These are phyloP conservation scores for Sporothrix phasma DNA, from an alignment of 2,329 filamentous ascomycete species.

Conservation along the genomic window DNA sequence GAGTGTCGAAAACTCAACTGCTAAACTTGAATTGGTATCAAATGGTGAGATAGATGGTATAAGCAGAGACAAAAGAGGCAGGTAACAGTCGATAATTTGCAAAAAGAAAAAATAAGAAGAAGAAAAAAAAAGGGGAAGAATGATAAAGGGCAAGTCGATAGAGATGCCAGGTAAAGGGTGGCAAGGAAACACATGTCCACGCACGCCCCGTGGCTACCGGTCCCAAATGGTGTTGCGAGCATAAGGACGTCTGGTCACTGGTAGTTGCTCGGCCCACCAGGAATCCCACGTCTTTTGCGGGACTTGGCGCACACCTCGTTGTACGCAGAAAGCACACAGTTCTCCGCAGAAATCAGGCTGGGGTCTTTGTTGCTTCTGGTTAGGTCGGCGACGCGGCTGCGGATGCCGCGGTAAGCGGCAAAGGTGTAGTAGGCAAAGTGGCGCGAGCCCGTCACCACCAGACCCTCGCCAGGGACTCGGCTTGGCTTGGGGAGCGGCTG, in stretches of 20 bases:
- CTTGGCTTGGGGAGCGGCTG: background rate
- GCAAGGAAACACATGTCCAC: no score
- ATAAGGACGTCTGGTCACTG: background rate
- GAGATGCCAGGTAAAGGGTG: background rate
- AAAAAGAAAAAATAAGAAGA: background rate
- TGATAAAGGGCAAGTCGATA: no score
- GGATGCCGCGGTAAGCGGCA: background rate
- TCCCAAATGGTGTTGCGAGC: no score
- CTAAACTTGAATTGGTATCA: no score
- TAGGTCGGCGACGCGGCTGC: background rate
- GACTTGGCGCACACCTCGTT: constrained; percentile 12
- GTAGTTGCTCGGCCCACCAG: constrained; percentile 17
- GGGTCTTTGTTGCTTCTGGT: background rate
- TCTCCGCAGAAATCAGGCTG: background rate
- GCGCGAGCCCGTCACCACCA: background rate
- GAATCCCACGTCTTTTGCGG: background rate
- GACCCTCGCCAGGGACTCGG: background rate
- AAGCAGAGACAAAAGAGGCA: no score
- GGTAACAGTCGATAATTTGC: no score
- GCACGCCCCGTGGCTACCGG: no score
- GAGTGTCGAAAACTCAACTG: no score
- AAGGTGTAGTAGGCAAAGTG: background rate
- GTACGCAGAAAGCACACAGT: background rate
- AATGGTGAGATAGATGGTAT: no score
- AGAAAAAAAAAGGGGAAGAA: no score